These are phyloP conservation scores for Pyrenochaeta sp. DNA, from an alignment of 2,329 filamentous ascomycete genomes.

Conservation along the genomic window DNA sequence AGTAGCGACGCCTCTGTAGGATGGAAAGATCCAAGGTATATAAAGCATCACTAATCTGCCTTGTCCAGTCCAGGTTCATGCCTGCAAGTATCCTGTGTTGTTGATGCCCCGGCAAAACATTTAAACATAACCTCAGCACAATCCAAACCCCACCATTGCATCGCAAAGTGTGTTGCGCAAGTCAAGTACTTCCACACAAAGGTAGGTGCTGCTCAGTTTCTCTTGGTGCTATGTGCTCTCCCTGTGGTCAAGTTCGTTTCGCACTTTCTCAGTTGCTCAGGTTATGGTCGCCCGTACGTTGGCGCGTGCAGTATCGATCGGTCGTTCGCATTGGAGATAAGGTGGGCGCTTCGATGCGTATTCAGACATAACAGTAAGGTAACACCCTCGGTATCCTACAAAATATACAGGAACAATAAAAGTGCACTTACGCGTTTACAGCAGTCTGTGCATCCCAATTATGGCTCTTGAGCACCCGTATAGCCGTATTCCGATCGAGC, in stretches of 20 bases:
- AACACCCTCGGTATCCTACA: background rate
- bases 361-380: background rate
- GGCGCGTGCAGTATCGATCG: background rate
- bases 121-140: too few species aligned
- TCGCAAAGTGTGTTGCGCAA: too few species aligned
- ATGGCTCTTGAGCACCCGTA: slow-evolving; percentile 55
- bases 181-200: too few species aligned
- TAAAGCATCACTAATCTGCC: too few species aligned
- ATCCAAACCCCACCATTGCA: too few species aligned
- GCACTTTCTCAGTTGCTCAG: background rate
- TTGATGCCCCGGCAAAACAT: too few species aligned
- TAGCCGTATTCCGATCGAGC: slow-evolving; percentile 55
- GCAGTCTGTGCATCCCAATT: slow-evolving; percentile 57
- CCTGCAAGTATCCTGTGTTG: too few species aligned
- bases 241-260: background rate
- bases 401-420: slow-evolving; percentile 1
- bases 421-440: slow-evolving; percentile 56
- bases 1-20: too few species aligned
- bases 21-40: too few species aligned
- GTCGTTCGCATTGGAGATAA: slow-evolving; percentile 1
- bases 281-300: background rate
- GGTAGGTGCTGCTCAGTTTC: background rate
- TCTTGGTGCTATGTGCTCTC: background rate
- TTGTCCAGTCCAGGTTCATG: too few species aligned
- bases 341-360: background rate